Base-by-base conservation (phyloP, 164 flowering plant genomes). In the Vitis rotundifolia region DNA sequence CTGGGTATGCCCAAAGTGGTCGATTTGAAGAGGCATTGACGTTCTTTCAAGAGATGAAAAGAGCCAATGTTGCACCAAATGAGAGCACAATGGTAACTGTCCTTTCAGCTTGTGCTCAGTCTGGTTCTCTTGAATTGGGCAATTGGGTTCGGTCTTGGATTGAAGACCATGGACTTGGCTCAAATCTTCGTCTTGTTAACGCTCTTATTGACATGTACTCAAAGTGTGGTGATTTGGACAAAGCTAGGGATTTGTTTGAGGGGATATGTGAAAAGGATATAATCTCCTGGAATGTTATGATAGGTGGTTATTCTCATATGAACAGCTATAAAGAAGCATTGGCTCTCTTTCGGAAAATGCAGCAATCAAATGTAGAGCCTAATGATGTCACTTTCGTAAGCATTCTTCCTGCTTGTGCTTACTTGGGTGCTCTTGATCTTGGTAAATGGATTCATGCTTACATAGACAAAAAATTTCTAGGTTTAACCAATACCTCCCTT, bases 401-500 rank as follows among this genome's bases (percentile, higher is more conserved):
- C 54, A 66, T 90, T 68, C 89, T 91, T 71, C 93, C 90, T 0
- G 85, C 89, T 62, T 89, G 89, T 77, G 90, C 94, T 49, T 64
- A 77, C 70, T 75, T 87, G 44, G 92, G 91, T 61, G 86, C 92
- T 64, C 86, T 86, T 67, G 91, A 86, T 71, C 75, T 87, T 63
- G 97, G 93, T 15, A 88, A 85, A 75, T 88, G 94, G 94, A 87
- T 90, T 72, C 93, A 89, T 82, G 81, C 79, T 44, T 89, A 88
- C 56, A 74, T 87, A 37, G 85, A 82, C 69, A 87, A 78, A 73
- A 79, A 82, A 29, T 70, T 75, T 16, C 58, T 63, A 18, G 64
- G 74, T 49, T 49, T 76, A 7, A 52, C 63, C 12, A 84, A 83
- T 63, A 19, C 47, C n/a, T 70, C 87, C 16, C 86, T 89, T 14